Evolutionary conservation across 139 green algal genomes (phyloP), one percentile per base, ranked within the genome.

Genomic region (Chlamydomonas sphaeroides): DNA sequence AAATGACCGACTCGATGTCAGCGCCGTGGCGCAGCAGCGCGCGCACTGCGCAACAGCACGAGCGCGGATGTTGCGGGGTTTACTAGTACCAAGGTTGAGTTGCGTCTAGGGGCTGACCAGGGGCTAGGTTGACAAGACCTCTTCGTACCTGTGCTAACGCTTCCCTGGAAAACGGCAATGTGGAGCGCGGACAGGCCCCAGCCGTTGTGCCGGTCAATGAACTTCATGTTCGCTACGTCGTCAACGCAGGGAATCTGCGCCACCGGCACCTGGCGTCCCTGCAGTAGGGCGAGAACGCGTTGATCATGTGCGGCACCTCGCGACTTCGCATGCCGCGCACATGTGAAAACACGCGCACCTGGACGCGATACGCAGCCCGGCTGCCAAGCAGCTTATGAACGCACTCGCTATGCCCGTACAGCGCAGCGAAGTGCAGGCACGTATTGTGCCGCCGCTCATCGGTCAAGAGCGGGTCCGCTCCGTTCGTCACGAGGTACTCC

Each of bases 201-300:
- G 51, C 86, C 87, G 65, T 93, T 93, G 73, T 89, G 87, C 15
- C 87, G 59, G 80, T 93, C 87, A 39, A 93, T 85, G 76, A 90
- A 91, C 36, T 86, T 84, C 51, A 90, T 75, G 28, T 42, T 65
- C 21, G 53, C 53, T 0, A 48, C 63, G 6, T 76, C 85, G 23
- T 89, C 89, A 7, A 83, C 79, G 76, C 86, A 91, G 25, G 84
- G 79, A 21, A 92, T 86, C 25, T 90, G 84, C 18, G 88, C 88
- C 8, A 89, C 70, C 14, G 66, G 59, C 33, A 85, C 49, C 53
- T 83, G 68, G 5, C 70, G 63, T 5, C 68, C 68, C 76, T 85
- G 84, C 23, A 32, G 4, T 39, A 72, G 21, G 21, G 45, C 23
- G 65, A n/a, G n/a, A n/a, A n/a, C n/a, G n/a, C n/a, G 66, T 51